Evolutionary conservation across 2,329 filamentous ascomycete genomes (phyloP).

Genomic region (Triangularia setosa): DNA sequence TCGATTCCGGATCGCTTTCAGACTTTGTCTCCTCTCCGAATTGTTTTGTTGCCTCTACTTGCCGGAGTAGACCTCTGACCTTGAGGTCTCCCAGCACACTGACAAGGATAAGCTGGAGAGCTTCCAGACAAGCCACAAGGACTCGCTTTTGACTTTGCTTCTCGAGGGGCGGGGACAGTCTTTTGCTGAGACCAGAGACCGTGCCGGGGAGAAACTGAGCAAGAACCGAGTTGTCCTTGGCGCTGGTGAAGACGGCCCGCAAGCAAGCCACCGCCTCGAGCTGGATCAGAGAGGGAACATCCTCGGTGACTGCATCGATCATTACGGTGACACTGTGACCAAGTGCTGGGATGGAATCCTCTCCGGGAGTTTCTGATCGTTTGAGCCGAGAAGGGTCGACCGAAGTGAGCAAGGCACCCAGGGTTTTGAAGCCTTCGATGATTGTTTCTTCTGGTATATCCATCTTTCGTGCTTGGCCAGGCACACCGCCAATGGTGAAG

Average conservation of each 20-base stretch:
- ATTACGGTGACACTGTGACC: constrained; percentile 80
- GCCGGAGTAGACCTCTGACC: constrained; percentile 43
- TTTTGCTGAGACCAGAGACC: constrained; percentile 73
- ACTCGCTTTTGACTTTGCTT: constrained; percentile 55
- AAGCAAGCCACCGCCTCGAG: constrained; percentile 65
- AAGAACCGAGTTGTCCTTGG: constrained; percentile 70
- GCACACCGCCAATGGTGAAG: constrained; percentile 71
- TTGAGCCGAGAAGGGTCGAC: constrained; percentile 42
- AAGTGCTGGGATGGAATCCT: constrained; percentile 67
- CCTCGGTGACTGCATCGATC: constrained; percentile 67
- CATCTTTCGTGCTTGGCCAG: constrained; percentile 48
- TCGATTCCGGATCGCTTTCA: constrained; percentile 17
- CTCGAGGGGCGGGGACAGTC: constrained; percentile 64
- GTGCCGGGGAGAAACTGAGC: constrained; percentile 86
- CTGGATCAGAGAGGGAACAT: constrained; percentile 64
- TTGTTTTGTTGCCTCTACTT: constrained; percentile 27
- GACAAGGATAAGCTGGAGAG: constrained; percentile 52
- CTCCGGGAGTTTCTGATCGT: constrained; percentile 33
- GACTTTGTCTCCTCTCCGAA: constrained; percentile 21
- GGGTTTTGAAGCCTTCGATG: constrained; percentile 64
- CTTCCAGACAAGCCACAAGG: constrained; percentile 57
- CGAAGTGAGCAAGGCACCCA: constrained; percentile 62
- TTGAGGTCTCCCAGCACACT: constrained; percentile 57
- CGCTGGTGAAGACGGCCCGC: constrained; percentile 54
- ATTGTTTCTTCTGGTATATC: constrained; percentile 68